These are phyloP conservation scores for Chenopodium formosanum DNA, from an alignment of 148 eudicot genomes.

Conservation along the genomic window DNA sequence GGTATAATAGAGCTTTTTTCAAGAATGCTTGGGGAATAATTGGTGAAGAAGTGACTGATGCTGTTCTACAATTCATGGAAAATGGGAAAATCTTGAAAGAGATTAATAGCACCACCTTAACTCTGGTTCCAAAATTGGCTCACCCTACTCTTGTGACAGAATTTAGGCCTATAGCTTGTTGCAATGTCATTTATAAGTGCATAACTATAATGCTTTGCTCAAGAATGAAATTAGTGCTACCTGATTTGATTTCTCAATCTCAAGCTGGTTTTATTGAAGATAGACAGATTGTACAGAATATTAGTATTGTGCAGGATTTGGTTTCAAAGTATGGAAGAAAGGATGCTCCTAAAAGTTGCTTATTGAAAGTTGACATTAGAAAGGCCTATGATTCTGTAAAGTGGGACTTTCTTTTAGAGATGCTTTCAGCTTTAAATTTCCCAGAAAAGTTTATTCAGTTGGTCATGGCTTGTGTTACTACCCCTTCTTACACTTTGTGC, in stretches of 20 bases:
- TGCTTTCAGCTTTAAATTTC: not conserved
- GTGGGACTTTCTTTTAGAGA: not conserved
- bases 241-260: not conserved
- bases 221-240: not conserved
- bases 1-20: not conserved
- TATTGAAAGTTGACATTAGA: not conserved
- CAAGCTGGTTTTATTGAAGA: not conserved
- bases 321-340: not conserved
- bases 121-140: not conserved
- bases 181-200: not conserved
- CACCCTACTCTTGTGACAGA: not conserved
- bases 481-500: not conserved
- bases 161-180: not conserved
- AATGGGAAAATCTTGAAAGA: not conserved
- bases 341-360: not conserved
- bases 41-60: not conserved
- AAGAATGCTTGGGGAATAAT: not conserved
- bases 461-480: not conserved
- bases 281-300: not conserved
- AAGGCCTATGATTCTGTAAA: not conserved
- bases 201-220: not conserved
- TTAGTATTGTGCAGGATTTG: not conserved
- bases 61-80: not conserved
- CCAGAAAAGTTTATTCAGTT: not conserved
- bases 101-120: not conserved